These are phyloP conservation scores for Leishmania major DNA, from an alignment of 208 protist species.

Conservation along the genomic window DNA sequence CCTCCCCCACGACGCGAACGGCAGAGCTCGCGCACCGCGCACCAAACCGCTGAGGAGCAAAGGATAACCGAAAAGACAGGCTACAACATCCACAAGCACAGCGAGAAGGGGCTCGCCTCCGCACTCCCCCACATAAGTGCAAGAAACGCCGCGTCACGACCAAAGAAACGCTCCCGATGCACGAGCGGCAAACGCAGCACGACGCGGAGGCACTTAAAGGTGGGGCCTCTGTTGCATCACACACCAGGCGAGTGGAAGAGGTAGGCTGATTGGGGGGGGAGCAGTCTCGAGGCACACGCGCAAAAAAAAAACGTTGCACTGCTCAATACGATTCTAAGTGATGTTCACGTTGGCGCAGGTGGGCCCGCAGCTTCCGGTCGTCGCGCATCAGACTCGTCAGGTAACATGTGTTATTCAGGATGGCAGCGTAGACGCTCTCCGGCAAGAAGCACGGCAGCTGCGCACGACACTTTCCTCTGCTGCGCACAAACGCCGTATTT, in stretches of 20 bases:
- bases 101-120: background rate
- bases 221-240: background rate
- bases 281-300: background rate
- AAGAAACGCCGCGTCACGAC: background rate
- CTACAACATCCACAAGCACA: background rate
- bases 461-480: slow-evolving; percentile 1
- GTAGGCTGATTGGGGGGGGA: no score
- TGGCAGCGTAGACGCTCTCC: slow-evolving; percentile 23
- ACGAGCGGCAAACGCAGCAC: background rate
- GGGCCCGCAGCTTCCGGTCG: slow-evolving; percentile 43
- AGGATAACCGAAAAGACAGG: background rate
- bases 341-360: slow-evolving; percentile 37
- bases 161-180: background rate
- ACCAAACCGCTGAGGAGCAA: background rate
- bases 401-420: slow-evolving; percentile 77
- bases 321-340: slow-evolving; percentile 46
- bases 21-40: no score
- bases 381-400: slow-evolving; percentile 61
- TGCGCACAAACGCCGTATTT: background rate
- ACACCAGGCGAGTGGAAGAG: background rate
- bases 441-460: slow-evolving; percentile 46
- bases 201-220: background rate
- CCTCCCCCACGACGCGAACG: background rate
- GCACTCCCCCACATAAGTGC: background rate
- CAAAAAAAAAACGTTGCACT: background rate